Conservation (phyloP, 106 monocot genomes). For the Dioscorea alata region DNA sequence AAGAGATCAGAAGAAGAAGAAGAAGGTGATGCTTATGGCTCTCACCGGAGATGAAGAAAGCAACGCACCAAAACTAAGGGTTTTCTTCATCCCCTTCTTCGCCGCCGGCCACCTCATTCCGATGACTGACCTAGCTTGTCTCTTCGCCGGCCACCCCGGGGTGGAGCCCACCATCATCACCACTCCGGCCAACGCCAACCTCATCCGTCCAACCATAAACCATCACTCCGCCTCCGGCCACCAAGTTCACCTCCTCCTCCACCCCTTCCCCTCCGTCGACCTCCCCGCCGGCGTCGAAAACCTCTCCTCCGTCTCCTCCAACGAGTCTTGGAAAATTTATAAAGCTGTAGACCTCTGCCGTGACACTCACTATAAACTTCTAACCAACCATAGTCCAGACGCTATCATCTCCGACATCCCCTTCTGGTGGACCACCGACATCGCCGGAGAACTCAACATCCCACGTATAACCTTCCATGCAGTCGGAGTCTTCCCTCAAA, state of each 20-base stretch:
- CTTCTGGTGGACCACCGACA: slow-evolving; percentile 3
- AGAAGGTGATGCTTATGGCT: too few relatives aligned
- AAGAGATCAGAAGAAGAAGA: too few relatives aligned
- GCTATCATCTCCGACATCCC: slow-evolving; percentile 4
- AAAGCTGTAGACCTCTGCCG: background rate
- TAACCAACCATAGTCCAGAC: slow-evolving; percentile 2
- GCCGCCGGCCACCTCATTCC: slow-evolving; percentile 1
- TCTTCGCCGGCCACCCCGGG: background rate
- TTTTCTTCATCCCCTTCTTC: too few relatives aligned
- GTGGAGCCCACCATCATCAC: background rate
- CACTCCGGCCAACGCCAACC: slow-evolving; percentile 3
- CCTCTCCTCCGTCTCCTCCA: background rate
- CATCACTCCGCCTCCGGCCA: background rate
- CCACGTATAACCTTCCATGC: slow-evolving; percentile 3
- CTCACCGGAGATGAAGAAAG: too few relatives aligned
- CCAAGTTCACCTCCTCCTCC: background rate
- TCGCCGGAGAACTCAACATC: background rate
- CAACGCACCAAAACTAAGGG: too few relatives aligned
- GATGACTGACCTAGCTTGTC: background rate
- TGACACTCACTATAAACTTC: background rate
- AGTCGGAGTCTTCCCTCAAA: slow-evolving; percentile 4
- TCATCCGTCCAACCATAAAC: background rate
- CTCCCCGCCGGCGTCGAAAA: slow-evolving; percentile 4
- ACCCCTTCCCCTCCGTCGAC: slow-evolving; percentile 6
- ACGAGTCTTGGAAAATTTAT: slow-evolving; percentile 3